phyloP scores from a whole-genome alignment of 768 basidiomycete genomes.

The Termitomyces sp. region DNA sequence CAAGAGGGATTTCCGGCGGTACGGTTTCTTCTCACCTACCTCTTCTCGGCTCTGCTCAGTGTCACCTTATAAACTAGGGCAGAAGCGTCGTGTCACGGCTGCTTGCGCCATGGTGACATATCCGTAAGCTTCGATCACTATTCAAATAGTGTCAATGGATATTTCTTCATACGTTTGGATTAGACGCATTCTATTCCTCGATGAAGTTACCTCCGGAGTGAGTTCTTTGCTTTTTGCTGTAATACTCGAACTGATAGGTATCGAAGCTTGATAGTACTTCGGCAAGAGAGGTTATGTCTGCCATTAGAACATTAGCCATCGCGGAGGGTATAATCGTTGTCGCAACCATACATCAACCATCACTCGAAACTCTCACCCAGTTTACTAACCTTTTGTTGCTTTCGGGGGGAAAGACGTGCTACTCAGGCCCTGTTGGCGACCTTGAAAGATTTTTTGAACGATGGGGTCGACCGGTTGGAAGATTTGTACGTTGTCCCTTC shows the following conservation, averaged over 20 bases:
- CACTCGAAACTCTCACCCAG: slow-evolving; percentile 50
- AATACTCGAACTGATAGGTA: background rate
- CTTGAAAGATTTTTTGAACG: slow-evolving; percentile 32
- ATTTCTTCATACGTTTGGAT: background rate
- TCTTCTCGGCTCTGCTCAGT: background rate
- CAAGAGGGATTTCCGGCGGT: slow-evolving; percentile 56
- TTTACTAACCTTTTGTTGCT: slow-evolving; percentile 59
- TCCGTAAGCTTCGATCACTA: slow-evolving; percentile 26
- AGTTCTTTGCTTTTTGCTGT: slow-evolving; percentile 4
- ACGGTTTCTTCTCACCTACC: background rate
- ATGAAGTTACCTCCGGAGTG: slow-evolving; percentile 55
- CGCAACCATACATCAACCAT: slow-evolving; percentile 65
- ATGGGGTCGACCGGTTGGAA: slow-evolving; percentile 32
- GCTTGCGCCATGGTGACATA: slow-evolving; percentile 56
- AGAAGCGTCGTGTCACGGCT: slow-evolving; percentile 57
- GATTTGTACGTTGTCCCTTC: slow-evolving; percentile 20
- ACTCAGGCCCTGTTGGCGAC: slow-evolving; percentile 34
- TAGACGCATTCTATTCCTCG: slow-evolving; percentile 52
- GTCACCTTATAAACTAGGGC: slow-evolving; percentile 26
- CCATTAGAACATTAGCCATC: slow-evolving; percentile 37
- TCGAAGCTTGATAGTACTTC: slow-evolving; percentile 42
- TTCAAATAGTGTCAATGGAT: background rate
- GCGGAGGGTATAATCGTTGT: slow-evolving; percentile 50
- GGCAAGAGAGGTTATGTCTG: slow-evolving; percentile 34
- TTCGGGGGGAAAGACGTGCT: slow-evolving; percentile 42